These are phyloP conservation scores for Clitocybe nebularis DNA, from an alignment of 1,284 basidiomycete species.

Conservation along the genomic window DNA sequence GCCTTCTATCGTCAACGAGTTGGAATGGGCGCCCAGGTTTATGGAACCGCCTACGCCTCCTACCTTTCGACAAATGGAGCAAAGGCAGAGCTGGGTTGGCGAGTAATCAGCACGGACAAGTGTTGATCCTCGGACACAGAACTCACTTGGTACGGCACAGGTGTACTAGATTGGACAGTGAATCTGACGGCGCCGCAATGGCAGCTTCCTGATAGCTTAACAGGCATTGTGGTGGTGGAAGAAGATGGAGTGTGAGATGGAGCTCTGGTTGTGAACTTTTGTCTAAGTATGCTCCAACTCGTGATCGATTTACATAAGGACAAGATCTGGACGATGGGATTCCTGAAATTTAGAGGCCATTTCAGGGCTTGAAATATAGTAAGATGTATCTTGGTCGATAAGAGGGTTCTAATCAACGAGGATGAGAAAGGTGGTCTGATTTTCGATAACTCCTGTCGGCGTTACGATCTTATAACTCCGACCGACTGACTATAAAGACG, in stretches of 20 bases:
- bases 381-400: no score
- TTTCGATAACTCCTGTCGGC: no score
- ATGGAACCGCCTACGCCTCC: conserved; percentile 57
- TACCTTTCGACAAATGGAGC: conserved; percentile 63
- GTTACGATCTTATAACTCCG: no score
- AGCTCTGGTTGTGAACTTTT: no score
- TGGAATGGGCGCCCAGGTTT: conserved; percentile 48
- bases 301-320: no score
- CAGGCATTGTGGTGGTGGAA: conserved; percentile 36
- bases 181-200: conserved; percentile 59
- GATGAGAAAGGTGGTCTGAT: no score
- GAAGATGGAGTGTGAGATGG: conserved; percentile 2
- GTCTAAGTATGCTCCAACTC: no score
- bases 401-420: no score
- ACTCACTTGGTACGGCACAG: conserved; percentile 55
- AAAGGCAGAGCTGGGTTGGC: conserved; percentile 44
- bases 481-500: no score
- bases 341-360: no score
- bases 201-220: conserved; percentile 53
- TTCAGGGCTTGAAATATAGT: no score
- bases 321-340: no score
- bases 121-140: not conserved
- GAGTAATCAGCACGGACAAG: not conserved
- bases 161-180: conserved; percentile 48
- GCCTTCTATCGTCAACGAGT: conserved; percentile 48